These are phyloP conservation scores for Malbranchea zuffiana DNA, from an alignment of 2,329 filamentous ascomycete genomes.

Conservation along the genomic window DNA sequence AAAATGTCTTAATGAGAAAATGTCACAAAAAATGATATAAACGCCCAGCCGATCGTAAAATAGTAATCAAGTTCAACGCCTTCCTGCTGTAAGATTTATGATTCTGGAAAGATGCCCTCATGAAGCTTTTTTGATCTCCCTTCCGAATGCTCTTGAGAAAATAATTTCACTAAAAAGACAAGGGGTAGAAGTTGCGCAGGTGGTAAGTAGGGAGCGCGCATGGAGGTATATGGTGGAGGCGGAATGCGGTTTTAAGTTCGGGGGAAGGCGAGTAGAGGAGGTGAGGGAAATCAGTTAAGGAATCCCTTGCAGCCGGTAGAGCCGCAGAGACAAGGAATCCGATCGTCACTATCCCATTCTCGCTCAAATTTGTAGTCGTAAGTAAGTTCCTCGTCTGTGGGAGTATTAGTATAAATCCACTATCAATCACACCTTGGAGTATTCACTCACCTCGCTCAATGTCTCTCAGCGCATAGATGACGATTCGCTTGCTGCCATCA, in stretches of 20 bases:
- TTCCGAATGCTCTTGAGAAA: no score
- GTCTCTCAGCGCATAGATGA: slow-evolving; percentile 94
- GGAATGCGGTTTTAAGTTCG: background rate
- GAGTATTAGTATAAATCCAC: slow-evolving; percentile 21
- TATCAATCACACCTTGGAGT: slow-evolving; percentile 1
- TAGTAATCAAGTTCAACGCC: no score
- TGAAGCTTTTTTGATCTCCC: no score
- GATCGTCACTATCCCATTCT: slow-evolving; percentile 85
- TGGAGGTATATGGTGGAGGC: background rate
- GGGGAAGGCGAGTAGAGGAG: no score
- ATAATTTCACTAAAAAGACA: no score
- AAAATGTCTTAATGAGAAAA: slow-evolving; percentile 2
- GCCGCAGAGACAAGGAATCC: slow-evolving; percentile 93
- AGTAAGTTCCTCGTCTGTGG: slow-evolving; percentile 87
- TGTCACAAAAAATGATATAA: no score
- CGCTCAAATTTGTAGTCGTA: slow-evolving; percentile 99
- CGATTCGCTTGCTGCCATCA: slow-evolving; percentile 93
- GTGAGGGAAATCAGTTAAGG: slow-evolving; percentile 57
- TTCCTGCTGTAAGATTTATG: no score
- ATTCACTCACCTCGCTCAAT: slow-evolving; percentile 78
- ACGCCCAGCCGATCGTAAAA: no score
- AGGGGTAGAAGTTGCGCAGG: no score
- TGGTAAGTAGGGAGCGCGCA: no score
- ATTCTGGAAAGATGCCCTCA: no score
- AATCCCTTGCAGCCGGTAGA: slow-evolving; percentile 96